Conservation (phyloP, 306 rosid genomes). For the Quillaja saponaria region DNA sequence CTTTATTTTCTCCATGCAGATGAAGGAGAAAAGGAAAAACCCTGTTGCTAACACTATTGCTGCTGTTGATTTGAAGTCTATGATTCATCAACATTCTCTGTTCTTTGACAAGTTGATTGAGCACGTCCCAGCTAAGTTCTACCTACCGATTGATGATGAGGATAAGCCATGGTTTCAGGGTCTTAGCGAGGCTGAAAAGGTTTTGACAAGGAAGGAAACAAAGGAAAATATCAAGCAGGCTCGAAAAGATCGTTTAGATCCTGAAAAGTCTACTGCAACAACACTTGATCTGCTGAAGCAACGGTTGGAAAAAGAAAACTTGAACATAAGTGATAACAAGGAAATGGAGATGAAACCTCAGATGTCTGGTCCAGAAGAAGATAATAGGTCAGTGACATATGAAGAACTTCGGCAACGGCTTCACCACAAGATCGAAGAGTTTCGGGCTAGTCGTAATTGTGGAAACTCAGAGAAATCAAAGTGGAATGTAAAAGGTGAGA, state of each 20-base stretch:
- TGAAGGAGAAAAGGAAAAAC: conserved; percentile 54
- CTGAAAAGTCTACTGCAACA: conserved; percentile 59
- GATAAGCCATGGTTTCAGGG: conserved; percentile 92
- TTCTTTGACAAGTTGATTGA: conserved; percentile 81
- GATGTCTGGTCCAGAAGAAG: conserved; percentile 44
- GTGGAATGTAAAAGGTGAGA: conserved; percentile 45
- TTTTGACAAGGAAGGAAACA: conserved; percentile 59
- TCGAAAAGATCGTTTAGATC: conserved; percentile 67
- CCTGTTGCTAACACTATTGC: conserved; percentile 8
- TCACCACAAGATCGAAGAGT: conserved; percentile 59
- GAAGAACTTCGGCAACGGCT: conserved; percentile 72
- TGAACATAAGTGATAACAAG: conserved; percentile 37
- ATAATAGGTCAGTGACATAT: conserved; percentile 58
- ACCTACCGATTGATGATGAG: conserved; percentile 52
- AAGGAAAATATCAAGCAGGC: conserved; percentile 74
- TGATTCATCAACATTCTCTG: conserved; percentile 54
- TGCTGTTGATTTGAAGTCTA: conserved; percentile 43
- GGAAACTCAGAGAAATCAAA: conserved; percentile 52
- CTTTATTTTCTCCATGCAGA: conserved; percentile 30
- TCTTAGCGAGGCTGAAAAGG: conserved; percentile 62
- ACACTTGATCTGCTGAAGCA: conserved; percentile 66
- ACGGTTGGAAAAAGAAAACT: conserved; percentile 51
- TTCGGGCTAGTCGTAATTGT: conserved; percentile 43
- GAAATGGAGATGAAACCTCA: conserved; percentile 41
- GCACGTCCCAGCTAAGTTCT: conserved; percentile 81